phyloP scores from a whole-genome alignment of 2,329 filamentous ascomycete species.

The Colletotrichum sp. region DNA sequence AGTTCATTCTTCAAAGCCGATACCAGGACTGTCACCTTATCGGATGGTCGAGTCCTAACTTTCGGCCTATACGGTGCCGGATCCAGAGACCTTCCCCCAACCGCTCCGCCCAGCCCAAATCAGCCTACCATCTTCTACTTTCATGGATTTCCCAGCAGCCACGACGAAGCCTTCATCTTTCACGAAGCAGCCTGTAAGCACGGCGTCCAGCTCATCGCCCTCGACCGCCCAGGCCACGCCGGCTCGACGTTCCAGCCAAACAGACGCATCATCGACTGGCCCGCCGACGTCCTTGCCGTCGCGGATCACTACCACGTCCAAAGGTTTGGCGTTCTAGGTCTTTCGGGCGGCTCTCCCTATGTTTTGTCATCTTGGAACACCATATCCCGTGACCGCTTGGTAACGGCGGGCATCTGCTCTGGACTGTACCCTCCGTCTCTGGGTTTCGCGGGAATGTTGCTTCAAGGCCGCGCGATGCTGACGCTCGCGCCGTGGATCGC shows the following conservation, averaged over 20 bases:
- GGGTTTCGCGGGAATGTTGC: conserved; percentile 29
- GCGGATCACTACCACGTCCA: conserved; percentile 27
- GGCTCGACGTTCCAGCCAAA: conserved; percentile 38
- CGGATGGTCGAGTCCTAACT: neutral
- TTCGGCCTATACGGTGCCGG: neutral
- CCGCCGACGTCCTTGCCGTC: conserved; percentile 36
- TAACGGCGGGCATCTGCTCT: conserved; percentile 41
- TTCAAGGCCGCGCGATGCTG: conserved; percentile 27
- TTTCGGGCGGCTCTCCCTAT: conserved; percentile 40
- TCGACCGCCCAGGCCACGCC: conserved; percentile 47
- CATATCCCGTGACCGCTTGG: conserved; percentile 32
- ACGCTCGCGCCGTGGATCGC: conserved; percentile 24
- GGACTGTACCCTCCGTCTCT: conserved; percentile 38
- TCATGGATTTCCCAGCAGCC: conserved; percentile 46
- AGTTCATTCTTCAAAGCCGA: neutral
- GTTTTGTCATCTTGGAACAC: conserved; percentile 38
- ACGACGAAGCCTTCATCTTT: conserved; percentile 36
- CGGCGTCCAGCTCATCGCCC: conserved; percentile 37
- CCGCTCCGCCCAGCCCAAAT: neutral
- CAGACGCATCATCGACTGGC: conserved; percentile 35
- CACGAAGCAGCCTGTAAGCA: conserved; percentile 28
- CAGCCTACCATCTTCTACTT: conserved; percentile 29
- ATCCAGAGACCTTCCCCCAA: neutral
- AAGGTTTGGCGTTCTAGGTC: conserved; percentile 36
- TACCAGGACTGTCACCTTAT: neutral